Conservation (phyloP, 495 filamentous ascomycete species). For the Daldinia decipiens region DNA sequence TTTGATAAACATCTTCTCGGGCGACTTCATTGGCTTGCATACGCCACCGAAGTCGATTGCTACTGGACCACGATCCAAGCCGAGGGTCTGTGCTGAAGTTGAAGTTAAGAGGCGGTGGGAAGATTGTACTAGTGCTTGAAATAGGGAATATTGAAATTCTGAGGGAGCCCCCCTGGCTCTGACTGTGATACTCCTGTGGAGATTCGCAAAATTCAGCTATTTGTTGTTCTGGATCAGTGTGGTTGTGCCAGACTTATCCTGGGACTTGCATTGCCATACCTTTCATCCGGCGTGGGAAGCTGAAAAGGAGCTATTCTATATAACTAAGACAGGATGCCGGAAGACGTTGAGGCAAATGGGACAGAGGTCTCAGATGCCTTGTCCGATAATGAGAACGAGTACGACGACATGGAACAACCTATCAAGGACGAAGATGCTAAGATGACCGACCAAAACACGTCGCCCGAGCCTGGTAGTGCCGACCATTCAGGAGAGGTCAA, state of each 20-base stretch:
- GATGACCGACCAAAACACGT: conserved; percentile 64
- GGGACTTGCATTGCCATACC: conserved; percentile 51
- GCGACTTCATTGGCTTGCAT: conserved; percentile 45
- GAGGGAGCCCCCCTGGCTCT: conserved; percentile 26
- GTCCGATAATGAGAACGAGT: conserved; percentile 66
- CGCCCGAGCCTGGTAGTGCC: conserved; percentile 52
- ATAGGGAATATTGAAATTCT: conserved; percentile 40
- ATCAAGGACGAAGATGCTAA: conserved; percentile 68
- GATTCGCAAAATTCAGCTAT: conserved; percentile 42
- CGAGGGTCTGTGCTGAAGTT: conserved; percentile 39
- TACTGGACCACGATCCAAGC: conserved; percentile 44
- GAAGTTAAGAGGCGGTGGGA: conserved; percentile 43
- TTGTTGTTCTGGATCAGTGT: conserved; percentile 44
- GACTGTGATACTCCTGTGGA: conserved; percentile 40
- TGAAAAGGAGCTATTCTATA: conserved; percentile 52
- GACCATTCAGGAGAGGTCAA: conserved; percentile 60
- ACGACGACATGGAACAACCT: conserved; percentile 55
- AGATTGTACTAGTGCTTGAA: conserved; percentile 31
- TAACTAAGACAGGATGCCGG: conserved; percentile 60
- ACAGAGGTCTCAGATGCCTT: conserved; percentile 63
- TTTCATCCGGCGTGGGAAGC: conserved; percentile 28
- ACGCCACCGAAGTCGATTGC: conserved; percentile 31
- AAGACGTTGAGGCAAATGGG: conserved; percentile 56
- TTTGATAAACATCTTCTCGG: conserved; percentile 42
- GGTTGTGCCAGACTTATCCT: conserved; percentile 49